Base-by-base conservation (phyloP, 495 filamentous ascomycete species). In the Penicillium verhagenii region DNA sequence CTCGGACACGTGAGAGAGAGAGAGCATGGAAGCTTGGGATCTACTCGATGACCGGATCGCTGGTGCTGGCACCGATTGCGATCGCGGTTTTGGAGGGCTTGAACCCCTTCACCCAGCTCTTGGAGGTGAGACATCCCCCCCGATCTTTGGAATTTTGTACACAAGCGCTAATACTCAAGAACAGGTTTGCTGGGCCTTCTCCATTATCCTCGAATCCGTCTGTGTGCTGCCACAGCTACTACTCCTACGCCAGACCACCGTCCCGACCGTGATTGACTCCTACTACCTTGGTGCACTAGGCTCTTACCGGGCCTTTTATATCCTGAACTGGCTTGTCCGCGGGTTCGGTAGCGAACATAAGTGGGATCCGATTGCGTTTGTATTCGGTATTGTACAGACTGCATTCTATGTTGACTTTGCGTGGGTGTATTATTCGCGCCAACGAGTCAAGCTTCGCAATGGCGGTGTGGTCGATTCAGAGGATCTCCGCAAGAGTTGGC, bases 231-330 rank as follows among this genome's bases (percentile, higher is more conserved):
- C 95, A 0, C 94, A 98, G 63, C 84, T 97, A 0, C 79, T 96
- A 11, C 83, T 97, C 21, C 84, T 97, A 21, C 88, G 94, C 42
- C 91, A 97, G 66, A 97, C 94, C 19, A 91, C 86, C 28, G 91
- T 97, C 3, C 95, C 94, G 2, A 97, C 95, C 10, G 94, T 96
- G 33, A 92, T 98, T 72, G 90, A 96, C 64, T 94, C 90, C 7
- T 96, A 88, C 73, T 98, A 98, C 70, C 86, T 97, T 40, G 73
- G 93, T 25, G 84, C 90, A 6, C 80, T 97, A 1, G 95, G 95
- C 26, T 86, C 87, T 11, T 98, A 97, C 77, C 89, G 94, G 50
- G 88, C 76, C 33, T 80, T 97, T 48, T 97, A 97, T 75, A 86
- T 96, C 54, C 71, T 96, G 42, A 97, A 96, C 67, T 97, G 94